A percentile compares a stretch with the other conserved stretches of the same genome.
Evolutionary conservation across 495 filamentous ascomycete species (phyloP).

Genomic region (Lasiosphaeriaceae sp.): DNA sequence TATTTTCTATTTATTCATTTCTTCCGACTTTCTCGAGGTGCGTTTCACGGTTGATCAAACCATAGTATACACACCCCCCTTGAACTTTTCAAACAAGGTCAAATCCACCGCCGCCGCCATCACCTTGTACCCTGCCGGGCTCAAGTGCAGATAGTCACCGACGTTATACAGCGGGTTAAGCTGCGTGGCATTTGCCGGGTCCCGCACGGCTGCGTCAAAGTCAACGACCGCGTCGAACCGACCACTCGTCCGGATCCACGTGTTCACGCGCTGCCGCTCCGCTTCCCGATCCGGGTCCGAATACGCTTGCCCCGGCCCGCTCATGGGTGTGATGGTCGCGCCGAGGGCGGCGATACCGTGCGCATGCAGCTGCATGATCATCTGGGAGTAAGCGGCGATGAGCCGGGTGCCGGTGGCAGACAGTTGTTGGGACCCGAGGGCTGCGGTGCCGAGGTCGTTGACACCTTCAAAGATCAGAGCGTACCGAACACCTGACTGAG

Average conservation of each 20-base stretch:
- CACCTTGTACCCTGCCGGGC: conserved; percentile 50
- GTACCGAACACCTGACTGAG: conserved; percentile 49
- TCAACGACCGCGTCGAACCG: conserved; percentile 61
- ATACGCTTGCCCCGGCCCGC: conserved; percentile 40
- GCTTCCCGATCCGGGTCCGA: conserved; percentile 44
- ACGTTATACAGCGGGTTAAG: conserved; percentile 48
- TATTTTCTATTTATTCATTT: too few relatives aligned
- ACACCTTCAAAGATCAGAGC: conserved; percentile 62
- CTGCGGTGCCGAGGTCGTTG: conserved; percentile 58
- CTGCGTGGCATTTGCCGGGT: conserved; percentile 38
- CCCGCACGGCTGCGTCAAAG: conserved; percentile 53
- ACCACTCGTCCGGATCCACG: conserved; percentile 53
- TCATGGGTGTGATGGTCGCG: conserved; percentile 64
- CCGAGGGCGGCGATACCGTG: conserved; percentile 51
- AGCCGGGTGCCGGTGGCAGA: conserved; percentile 41
- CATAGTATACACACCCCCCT: conserved; percentile 16
- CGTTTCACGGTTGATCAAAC: conserved; percentile 6
- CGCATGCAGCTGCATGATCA: conserved; percentile 48
- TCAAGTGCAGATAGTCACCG: conserved; percentile 64
- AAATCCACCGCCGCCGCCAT: conserved; percentile 56
- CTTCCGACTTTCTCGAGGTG: neutral
- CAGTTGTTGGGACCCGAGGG: conserved; percentile 33
- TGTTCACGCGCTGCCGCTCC: conserved; percentile 55
- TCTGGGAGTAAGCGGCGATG: conserved; percentile 54
- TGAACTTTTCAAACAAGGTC: conserved; percentile 39